Conservation (phyloP, 345 rosid genomes). For the Linum usitatissimum region DNA sequence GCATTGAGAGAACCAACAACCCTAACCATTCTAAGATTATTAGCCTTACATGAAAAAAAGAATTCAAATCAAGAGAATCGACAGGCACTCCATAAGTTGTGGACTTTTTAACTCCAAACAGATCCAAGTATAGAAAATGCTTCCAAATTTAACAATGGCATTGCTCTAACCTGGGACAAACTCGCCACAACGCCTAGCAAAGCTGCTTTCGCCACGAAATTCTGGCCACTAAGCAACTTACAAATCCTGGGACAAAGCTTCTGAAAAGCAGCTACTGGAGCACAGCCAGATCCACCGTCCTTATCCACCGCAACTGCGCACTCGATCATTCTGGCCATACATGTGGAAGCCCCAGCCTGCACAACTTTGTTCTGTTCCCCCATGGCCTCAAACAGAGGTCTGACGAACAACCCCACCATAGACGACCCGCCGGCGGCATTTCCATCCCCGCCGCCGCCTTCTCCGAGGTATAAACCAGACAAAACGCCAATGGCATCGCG, state of each 20-base stretch:
- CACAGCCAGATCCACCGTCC: conserved; percentile 18
- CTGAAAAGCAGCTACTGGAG: conserved; percentile 54
- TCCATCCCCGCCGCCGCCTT: conserved; percentile 21
- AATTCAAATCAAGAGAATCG: background rate
- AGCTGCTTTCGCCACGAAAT: conserved; percentile 70
- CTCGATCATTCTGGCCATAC: conserved; percentile 90
- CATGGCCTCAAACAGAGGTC: conserved; percentile 93
- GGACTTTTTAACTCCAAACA: background rate
- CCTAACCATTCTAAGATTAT: background rate
- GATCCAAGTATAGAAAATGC: background rate
- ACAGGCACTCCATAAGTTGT: background rate
- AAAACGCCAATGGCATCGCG: conserved; percentile 67
- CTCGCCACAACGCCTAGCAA: conserved; percentile 71
- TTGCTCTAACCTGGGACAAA: conserved; percentile 62
- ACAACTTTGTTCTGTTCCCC: conserved; percentile 89
- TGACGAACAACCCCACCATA: conserved; percentile 63
- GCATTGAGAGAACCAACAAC: background rate
- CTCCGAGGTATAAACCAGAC: conserved; percentile 44
- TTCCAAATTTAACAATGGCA: conserved; percentile 9
- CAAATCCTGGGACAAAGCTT: conserved; percentile 85
- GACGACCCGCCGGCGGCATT: conserved; percentile 27
- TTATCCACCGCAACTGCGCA: conserved; percentile 27
- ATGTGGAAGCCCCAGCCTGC: conserved; percentile 80
- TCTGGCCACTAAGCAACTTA: conserved; percentile 73
- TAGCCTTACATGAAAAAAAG: background rate